phyloP scores from a whole-genome alignment of 192 early-diverging fungal species.

The Coemansia sp. region DNA sequence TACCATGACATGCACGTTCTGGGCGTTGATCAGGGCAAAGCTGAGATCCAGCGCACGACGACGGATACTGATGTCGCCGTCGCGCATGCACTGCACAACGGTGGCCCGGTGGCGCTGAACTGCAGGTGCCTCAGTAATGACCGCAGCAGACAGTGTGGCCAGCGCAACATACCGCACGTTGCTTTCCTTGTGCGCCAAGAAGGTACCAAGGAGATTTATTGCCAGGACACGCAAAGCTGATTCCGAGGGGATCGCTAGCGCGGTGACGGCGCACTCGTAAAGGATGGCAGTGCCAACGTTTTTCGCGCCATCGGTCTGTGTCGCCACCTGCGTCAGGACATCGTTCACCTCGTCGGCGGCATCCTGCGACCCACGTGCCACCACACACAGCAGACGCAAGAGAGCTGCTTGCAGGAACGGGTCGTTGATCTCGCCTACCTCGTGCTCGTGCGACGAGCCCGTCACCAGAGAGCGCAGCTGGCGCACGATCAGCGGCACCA shows the following conservation, averaged over 20 bases:
- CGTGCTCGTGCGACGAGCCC: conserved; percentile 90
- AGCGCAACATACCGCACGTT: conserved; percentile 99
- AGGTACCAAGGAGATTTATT: conserved; percentile 97
- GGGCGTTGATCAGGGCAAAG: conserved; percentile 92
- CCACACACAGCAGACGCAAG: conserved; percentile 80
- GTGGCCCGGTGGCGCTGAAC: conserved; percentile 97
- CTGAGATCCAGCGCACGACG: conserved; percentile 92
- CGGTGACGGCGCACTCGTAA: conserved; percentile 96
- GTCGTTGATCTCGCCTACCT: conserved; percentile 94
- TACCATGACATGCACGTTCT: conserved; percentile 90
- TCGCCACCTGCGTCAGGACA: conserved; percentile 94
- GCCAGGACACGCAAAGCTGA: conserved; percentile 87
- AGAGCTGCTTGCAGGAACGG: conserved; percentile 97
- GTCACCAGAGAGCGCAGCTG: conserved; percentile 87
- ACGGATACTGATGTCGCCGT: conserved; percentile 95
- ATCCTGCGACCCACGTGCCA: conserved; percentile 77
- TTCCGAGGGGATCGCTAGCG: conserved; percentile 92
- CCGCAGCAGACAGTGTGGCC: conserved; percentile 90
- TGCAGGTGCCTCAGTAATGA: conserved; percentile 84
- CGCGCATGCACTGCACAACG: conserved; percentile 91
- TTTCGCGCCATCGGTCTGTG: conserved; percentile 88
- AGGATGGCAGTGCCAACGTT: conserved; percentile 98
- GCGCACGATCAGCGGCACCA: conserved; percentile 80
- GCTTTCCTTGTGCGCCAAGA: conserved; percentile 92
- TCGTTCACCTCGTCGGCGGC: conserved; percentile 94